Evolutionary conservation across 2,329 filamentous ascomycete species (phyloP), one percentile per base, ranked within the genome.

Genomic region (Plenodomus tracheiphilus): DNA sequence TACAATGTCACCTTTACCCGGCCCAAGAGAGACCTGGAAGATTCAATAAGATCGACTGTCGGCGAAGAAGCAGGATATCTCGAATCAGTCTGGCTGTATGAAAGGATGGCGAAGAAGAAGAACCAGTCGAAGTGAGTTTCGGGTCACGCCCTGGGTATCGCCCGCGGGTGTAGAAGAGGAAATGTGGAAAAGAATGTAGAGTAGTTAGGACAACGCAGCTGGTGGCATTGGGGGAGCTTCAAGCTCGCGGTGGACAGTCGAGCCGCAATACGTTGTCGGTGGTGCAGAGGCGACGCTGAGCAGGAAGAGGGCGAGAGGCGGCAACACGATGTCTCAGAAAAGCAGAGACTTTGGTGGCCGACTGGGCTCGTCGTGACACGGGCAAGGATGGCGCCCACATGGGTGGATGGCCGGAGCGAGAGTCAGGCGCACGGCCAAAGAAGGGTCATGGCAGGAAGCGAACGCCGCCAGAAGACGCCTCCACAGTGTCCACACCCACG

Each of bases 1-100:
- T 71, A 72, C 69, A 62, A 54, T 57, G 61, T 60, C 46, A 46
- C 87, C 77, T 65, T 86, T 43, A 47, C 38, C 45, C 43, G 42
- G 56, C 40, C 41, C 47, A 39, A 53, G 47, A 47, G 64, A 60
- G 64, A 61, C 68, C 62, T 43, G 56, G 50, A 39, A 43, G n/a
- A 51, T 56, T 60, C 51, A 47, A 61, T 62, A 53, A 51, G 53
- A 54, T 44, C 46, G 43, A 41, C 38, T 51, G 47, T 53, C 30
- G 11, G 10, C 39, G 36, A 30, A 32, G 34, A 51, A 36, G 47
- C 28, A 34, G 37, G 39, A 30, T 43, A 34, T 25, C 22, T 15
- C 28, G 28, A 15, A 32, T 4, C 7, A 16, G 11, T 37, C 45
- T 41, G 17, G 36, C 22, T 18, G 3, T 17, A 16, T 15, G 5